Conservation (phyloP, 176 grass and related monocot species). For the Oryza coarctata region DNA sequence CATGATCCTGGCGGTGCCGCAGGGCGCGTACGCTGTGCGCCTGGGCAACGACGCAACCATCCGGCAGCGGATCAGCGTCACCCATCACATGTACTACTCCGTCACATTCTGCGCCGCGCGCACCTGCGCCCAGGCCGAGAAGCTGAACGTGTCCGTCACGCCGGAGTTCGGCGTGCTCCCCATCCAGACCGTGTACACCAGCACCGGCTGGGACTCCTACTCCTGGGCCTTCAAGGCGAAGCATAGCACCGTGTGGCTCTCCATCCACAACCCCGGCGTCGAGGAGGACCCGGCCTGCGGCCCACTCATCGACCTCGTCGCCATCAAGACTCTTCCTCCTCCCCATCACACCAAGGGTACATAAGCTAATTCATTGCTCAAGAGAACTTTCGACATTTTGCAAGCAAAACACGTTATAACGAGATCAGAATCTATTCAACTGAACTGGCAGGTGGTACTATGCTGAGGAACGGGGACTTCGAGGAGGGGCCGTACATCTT, state of each 20-base stretch:
- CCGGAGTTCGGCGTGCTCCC: slow-evolving; percentile 46
- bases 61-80: slow-evolving; percentile 39
- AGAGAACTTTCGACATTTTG: neutral
- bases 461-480: slow-evolving; percentile 57
- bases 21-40: slow-evolving; percentile 43
- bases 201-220: slow-evolving; percentile 63
- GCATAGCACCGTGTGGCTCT: slow-evolving; percentile 9
- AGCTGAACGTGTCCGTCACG: slow-evolving; percentile 49
- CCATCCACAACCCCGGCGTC: slow-evolving; percentile 56
- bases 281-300: slow-evolving; percentile 62
- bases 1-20: slow-evolving; percentile 50
- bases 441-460: slow-evolving; percentile 15
- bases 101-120: slow-evolving; percentile 55
- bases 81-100: slow-evolving; percentile 40
- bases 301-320: slow-evolving; percentile 49
- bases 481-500: slow-evolving; percentile 60
- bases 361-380: neutral
- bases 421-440: neutral
- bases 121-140: slow-evolving; percentile 59
- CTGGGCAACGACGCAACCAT: slow-evolving; percentile 65
- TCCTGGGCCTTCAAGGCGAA: slow-evolving; percentile 42
- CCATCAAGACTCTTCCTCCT: slow-evolving; percentile 35
- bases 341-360: slow-evolving; percentile 10
- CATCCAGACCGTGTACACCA: slow-evolving; percentile 54
- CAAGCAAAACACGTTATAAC: neutral